phyloP scores from a whole-genome alignment of 1,284 basidiomycete genomes.

The Porogramme epimiltina region DNA sequence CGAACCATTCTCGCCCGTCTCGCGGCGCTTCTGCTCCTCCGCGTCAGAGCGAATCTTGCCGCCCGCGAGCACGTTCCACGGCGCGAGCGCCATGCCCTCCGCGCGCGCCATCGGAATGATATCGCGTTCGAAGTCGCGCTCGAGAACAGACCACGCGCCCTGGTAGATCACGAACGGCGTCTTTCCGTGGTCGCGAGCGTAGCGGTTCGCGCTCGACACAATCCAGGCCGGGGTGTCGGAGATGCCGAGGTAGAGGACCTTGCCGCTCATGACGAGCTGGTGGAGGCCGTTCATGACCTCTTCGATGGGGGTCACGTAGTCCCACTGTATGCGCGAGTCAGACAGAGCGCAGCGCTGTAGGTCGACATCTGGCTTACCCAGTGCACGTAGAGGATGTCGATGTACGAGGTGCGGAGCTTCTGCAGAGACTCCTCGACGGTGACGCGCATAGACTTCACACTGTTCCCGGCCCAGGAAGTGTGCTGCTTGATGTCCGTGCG shows the following conservation, averaged over 20 bases:
- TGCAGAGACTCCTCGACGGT: constrained; percentile 48
- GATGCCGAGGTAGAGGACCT: constrained; percentile 47
- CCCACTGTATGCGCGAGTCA: constrained; percentile 38
- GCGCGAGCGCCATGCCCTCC: constrained; percentile 26
- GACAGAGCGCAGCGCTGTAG: constrained; percentile 21
- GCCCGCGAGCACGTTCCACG: constrained; percentile 36
- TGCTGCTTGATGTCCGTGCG: constrained; percentile 28
- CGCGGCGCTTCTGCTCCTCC: constrained; percentile 28
- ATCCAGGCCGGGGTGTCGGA: constrained; percentile 58
- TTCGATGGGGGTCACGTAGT: constrained; percentile 44
- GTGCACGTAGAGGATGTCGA: constrained; percentile 36
- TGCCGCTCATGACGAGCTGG: constrained; percentile 41
- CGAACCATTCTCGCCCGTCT: constrained; percentile 17
- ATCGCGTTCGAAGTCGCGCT: constrained; percentile 59
- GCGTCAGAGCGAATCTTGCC: constrained; percentile 33
- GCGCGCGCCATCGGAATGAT: constrained; percentile 53
- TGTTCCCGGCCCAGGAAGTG: constrained; percentile 41
- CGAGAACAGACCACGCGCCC: constrained; percentile 51
- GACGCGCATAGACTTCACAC: constrained; percentile 42
- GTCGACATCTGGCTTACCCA: constrained; percentile 5
- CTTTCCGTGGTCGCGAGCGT: constrained; percentile 47
- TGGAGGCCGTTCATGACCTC: constrained; percentile 56
- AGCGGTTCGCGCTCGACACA: constrained; percentile 53
- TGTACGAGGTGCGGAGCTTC: constrained; percentile 56
- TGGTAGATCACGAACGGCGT: constrained; percentile 61